phyloP scores from a whole-genome alignment of 1,284 basidiomycete species.

The Malassezia restricta region DNA sequence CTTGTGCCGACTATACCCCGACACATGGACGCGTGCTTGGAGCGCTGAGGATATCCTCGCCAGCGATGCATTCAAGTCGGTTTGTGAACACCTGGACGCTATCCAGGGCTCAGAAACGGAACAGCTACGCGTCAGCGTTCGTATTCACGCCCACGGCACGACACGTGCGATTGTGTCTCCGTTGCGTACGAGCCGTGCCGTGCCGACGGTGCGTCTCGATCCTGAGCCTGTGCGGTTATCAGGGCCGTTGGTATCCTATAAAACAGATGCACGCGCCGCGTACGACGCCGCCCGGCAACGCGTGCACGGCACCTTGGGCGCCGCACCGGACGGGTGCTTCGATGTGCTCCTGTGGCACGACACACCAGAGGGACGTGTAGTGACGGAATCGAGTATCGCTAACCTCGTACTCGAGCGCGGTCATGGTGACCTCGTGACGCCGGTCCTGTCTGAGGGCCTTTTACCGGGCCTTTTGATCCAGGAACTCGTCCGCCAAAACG shows the following conservation, averaged over 20 bases:
- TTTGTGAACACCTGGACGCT: background rate
- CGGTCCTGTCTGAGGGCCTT: background rate
- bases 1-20: constrained; percentile 1
- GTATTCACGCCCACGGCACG: background rate
- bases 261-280: constrained; percentile 3
- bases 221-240: background rate
- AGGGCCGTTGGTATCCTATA: background rate
- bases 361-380: background rate
- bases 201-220: constrained; percentile 9
- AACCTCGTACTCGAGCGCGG: constrained; percentile 10
- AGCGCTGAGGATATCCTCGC: background rate
- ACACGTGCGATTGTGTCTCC: constrained; percentile 3
- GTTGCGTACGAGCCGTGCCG: background rate
- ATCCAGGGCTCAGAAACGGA: background rate
- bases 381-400: constrained; percentile 16
- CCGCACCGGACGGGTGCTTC: constrained; percentile 2
- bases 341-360: constrained; percentile 13
- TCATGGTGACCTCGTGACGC: background rate
- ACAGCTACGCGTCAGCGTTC: constrained; percentile 10
- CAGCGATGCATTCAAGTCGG: background rate
- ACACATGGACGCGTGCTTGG: constrained; percentile 3
- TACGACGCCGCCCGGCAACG: constrained; percentile 11
- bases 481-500: constrained; percentile 1
- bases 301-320: constrained; percentile 3
- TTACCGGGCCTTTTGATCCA: constrained; percentile 12